phyloP scores from a whole-genome alignment of 352 stramenopile genomes.

The Phytophthora cactorum region DNA sequence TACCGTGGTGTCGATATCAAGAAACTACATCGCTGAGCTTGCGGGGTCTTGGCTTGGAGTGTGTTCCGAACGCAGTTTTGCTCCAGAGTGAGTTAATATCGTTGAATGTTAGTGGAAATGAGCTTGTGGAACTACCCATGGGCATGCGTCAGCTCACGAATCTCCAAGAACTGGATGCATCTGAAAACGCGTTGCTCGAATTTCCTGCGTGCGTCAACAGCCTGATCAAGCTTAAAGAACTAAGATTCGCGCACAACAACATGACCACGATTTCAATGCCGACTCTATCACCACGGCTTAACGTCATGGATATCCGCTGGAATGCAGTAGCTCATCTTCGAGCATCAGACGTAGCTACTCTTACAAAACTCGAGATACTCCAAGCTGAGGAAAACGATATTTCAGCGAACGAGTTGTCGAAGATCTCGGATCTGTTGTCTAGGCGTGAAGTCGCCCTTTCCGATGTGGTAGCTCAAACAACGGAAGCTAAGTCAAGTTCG shows the following conservation, averaged over 20 bases:
- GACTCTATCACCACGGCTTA: constrained; percentile 35
- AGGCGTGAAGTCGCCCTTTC: background rate
- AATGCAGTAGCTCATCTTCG: constrained; percentile 40
- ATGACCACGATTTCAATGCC: constrained; percentile 34
- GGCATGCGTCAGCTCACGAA: constrained; percentile 41
- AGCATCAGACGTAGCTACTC: constrained; percentile 1
- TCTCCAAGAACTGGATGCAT: constrained; percentile 55
- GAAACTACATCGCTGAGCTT: constrained; percentile 21
- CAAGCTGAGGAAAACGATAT: constrained; percentile 36
- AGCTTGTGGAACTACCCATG: constrained; percentile 50
- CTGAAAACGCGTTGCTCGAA: constrained; percentile 58
- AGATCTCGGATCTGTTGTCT: constrained; percentile 27
- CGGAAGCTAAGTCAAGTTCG: background rate
- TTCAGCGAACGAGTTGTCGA: constrained; percentile 20
- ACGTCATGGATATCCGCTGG: constrained; percentile 48
- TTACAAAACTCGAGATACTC: constrained; percentile 20
- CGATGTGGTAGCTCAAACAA: background rate
- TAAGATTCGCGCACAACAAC: constrained; percentile 71
- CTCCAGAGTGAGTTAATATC: constrained; percentile 37
- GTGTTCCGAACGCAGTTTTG: constrained; percentile 47
- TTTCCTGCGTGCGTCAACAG: constrained; percentile 41
- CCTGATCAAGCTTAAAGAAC: constrained; percentile 41
- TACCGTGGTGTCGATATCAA: background rate
- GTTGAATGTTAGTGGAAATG: constrained; percentile 62
- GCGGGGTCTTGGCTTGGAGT: constrained; percentile 33